phyloP scores from a whole-genome alignment of 352 stramenopile genomes.

The Globisporangium nodosum region DNA sequence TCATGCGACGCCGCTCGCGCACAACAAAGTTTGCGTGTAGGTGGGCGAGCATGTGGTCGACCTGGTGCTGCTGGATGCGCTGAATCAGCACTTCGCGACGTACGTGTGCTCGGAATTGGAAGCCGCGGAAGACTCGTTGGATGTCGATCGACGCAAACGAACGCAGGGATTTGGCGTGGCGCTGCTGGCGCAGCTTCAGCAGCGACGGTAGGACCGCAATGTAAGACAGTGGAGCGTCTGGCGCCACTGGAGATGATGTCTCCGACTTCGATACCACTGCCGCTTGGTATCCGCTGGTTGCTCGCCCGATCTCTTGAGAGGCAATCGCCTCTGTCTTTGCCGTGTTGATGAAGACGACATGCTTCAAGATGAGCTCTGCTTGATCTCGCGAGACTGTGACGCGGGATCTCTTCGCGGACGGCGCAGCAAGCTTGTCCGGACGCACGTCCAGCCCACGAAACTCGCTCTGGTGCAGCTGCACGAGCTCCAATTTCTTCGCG shows the following conservation, averaged over 20 bases:
- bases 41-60: constrained; percentile 27
- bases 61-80: constrained; percentile 44
- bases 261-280: neutral
- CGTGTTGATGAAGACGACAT: constrained; percentile 40
- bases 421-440: constrained; percentile 23
- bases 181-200: constrained; percentile 35
- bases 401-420: constrained; percentile 34
- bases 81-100: constrained; percentile 35
- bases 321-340: neutral
- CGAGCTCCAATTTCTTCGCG: constrained; percentile 13
- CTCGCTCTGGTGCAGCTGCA: constrained; percentile 37
- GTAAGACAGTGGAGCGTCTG: constrained; percentile 6
- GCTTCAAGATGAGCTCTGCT: constrained; percentile 39
- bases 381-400: constrained; percentile 32
- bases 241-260: neutral
- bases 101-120: constrained; percentile 43
- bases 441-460: constrained; percentile 39
- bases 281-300: neutral
- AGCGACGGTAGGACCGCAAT: constrained; percentile 40
- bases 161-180: constrained; percentile 3
- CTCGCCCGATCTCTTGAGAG: neutral
- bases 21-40: constrained; percentile 24
- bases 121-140: constrained; percentile 52
- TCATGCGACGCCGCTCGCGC: constrained; percentile 40
- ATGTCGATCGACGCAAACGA: constrained; percentile 34